Conservation (phyloP, 805 yeast genomes). For the Candida nanaspora region DNA sequence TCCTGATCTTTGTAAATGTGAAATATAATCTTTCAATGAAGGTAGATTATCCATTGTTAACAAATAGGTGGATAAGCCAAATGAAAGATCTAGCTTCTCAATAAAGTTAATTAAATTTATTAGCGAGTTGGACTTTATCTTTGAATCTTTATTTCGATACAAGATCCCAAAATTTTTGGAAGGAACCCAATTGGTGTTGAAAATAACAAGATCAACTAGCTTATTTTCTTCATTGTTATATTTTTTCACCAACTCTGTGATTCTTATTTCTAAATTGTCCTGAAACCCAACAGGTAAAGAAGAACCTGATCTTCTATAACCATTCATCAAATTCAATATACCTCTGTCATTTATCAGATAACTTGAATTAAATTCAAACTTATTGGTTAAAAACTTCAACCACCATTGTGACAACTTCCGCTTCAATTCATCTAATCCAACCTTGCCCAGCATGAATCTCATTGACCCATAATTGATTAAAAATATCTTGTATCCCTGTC, state of each 20-base stretch:
- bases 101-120: conserved; percentile 13
- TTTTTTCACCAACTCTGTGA: conserved; percentile 7
- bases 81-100: conserved; percentile 17
- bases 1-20: conserved; percentile 10
- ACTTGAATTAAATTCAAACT: conserved; percentile 16
- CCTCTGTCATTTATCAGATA: conserved; percentile 26
- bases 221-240: conserved; percentile 1
- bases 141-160: conserved; percentile 10
- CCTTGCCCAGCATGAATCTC: neutral
- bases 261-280: conserved; percentile 17
- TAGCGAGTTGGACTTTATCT: conserved; percentile 13
- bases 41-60: conserved; percentile 19
- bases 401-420: conserved; percentile 25
- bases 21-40: conserved; percentile 14
- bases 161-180: conserved; percentile 25
- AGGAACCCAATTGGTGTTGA: conserved; percentile 24
- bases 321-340: conserved; percentile 21
- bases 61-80: conserved; percentile 20
- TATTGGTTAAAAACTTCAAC: conserved; percentile 26
- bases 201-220: conserved; percentile 14
- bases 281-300: conserved; percentile 21
- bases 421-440: conserved; percentile 3
- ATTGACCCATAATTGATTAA: conserved; percentile 25
- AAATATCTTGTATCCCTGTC: conserved; percentile 26
- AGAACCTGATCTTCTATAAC: conserved; percentile 23